Evolutionary conservation across 2,329 filamentous ascomycete species (phyloP).

Genomic region (Dactylellina haptotyla): DNA sequence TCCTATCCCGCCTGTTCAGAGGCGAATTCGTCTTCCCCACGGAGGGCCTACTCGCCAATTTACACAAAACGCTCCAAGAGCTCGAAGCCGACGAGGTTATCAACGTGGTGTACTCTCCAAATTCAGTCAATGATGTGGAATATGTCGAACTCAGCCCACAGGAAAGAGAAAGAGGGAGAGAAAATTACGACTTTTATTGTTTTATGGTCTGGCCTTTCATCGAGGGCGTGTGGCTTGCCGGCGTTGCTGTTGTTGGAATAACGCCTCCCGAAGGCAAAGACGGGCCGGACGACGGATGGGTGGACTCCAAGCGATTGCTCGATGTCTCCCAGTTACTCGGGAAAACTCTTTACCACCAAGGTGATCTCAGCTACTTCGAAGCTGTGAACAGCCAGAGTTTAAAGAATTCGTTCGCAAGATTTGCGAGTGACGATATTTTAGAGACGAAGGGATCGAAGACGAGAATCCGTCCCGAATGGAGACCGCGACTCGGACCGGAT

Average conservation of each 20-base stretch:
- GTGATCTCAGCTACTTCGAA: conserved; percentile 96
- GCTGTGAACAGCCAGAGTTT: conserved; percentile 98
- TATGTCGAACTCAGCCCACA: conserved; percentile 77
- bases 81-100: conserved; percentile 84
- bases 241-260: conserved; percentile 86
- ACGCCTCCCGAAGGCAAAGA: conserved; percentile 72
- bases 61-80: conserved; percentile 79
- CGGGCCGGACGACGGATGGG: conserved; percentile 73
- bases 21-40: conserved; percentile 97
- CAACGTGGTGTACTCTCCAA: conserved; percentile 67
- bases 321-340: conserved; percentile 86
- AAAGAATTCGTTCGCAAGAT: conserved; percentile 88
- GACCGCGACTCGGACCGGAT: conserved; percentile 73
- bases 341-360: conserved; percentile 97
- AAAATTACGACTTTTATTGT: conserved; percentile 99
- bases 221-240: conserved; percentile 90
- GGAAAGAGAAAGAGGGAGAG: conserved; percentile 81
- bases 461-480: conserved; percentile 80
- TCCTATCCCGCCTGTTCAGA: conserved; percentile 91
- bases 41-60: conserved; percentile 80
- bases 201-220: conserved; percentile 99
- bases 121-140: conserved; percentile 68
- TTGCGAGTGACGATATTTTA: conserved; percentile 90
- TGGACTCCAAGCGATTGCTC: conserved; percentile 80
- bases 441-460: conserved; percentile 69